Conservation (phyloP, 164 flowering plant genomes). For the Chloranthus sessilifolius region DNA sequence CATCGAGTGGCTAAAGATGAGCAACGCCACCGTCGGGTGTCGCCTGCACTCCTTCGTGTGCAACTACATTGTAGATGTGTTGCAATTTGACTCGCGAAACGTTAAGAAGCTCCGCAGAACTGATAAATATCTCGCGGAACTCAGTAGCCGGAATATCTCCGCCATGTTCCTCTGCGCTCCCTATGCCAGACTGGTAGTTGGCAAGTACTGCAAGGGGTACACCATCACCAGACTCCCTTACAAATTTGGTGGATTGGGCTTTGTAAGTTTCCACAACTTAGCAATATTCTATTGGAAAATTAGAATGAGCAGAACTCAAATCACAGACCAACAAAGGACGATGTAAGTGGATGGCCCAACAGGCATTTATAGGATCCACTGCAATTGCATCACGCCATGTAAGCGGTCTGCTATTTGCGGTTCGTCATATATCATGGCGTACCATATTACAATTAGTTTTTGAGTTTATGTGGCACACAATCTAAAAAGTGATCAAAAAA, state of each 20-base stretch:
- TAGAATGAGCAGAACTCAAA: too few relatives aligned
- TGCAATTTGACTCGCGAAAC: constrained; percentile 16
- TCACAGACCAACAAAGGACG: too few relatives aligned
- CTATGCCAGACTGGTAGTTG: constrained; percentile 31
- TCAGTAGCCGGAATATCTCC: constrained; percentile 20
- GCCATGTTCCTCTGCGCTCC: constrained; percentile 44
- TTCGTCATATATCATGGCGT: too few relatives aligned
- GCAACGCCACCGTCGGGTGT: constrained; percentile 32
- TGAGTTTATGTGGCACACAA: too few relatives aligned
- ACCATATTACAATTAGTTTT: too few relatives aligned
- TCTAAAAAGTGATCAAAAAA: too few relatives aligned
- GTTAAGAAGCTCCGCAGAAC: constrained; percentile 18
- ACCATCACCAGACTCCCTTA: constrained; percentile 11
- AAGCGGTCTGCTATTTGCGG: too few relatives aligned
- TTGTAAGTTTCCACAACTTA: too few relatives aligned
- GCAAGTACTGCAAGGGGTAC: constrained; percentile 28
- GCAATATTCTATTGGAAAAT: too few relatives aligned
- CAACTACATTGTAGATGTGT: constrained; percentile 25
- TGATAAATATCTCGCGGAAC: constrained; percentile 12
- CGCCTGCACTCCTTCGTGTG: constrained; percentile 36
- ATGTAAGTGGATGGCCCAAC: too few relatives aligned
- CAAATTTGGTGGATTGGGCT: constrained; percentile 29
- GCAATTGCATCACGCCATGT: too few relatives aligned
- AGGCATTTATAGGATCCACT: too few relatives aligned
- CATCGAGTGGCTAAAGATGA: constrained; percentile 17